Evolutionary conservation across 345 rosid genomes (phyloP).

Genomic region (Corymbia maculata): DNA sequence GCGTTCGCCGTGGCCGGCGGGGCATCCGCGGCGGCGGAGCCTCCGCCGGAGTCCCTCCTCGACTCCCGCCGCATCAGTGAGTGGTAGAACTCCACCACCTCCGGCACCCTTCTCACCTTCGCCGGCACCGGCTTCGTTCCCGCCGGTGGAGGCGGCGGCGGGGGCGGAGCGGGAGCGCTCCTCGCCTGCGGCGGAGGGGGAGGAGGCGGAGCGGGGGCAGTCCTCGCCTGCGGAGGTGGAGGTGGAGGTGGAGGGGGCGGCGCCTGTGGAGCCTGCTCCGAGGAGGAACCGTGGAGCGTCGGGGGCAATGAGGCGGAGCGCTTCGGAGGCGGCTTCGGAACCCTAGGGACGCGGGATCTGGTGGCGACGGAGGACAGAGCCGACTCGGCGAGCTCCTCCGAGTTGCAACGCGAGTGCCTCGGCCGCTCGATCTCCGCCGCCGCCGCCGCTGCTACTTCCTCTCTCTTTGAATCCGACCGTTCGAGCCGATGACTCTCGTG

Average conservation of each 20-base stretch:
- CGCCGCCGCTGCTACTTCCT: conserved; percentile 12
- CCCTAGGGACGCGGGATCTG: conserved; percentile 72
- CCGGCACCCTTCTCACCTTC: conserved; percentile 85
- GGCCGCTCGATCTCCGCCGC: conserved; percentile 35
- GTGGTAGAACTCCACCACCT: conserved; percentile 97
- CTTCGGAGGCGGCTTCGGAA: conserved; percentile 91
- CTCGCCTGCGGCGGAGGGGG: not conserved
- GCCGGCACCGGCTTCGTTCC: conserved; percentile 27
- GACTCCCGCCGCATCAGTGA: conserved; percentile 90
- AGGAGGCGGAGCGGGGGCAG: conserved; percentile 26
- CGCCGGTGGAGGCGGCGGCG: conserved; percentile 69
- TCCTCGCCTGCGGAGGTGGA: conserved; percentile 48
- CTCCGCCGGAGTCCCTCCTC: conserved; percentile 52
- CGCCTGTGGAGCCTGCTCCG: not conserved
- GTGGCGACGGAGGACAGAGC: conserved; percentile 23
- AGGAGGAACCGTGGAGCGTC: not conserved
- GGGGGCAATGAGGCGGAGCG: conserved; percentile 23
- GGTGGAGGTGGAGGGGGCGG: conserved; percentile 7
- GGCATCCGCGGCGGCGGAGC: conserved; percentile 19
- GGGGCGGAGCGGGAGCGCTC: conserved; percentile 35
- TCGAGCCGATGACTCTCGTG: conserved; percentile 15
- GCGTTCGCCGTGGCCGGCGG: conserved; percentile 46
- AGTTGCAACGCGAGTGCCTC: conserved; percentile 44
- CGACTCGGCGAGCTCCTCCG: conserved; percentile 62
- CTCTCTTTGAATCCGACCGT: conserved; percentile 18